Evolutionary conservation across 164 flowering plant species (phyloP), one percentile per base, ranked within the genome.

Genomic region (Tetracentron sinense): DNA sequence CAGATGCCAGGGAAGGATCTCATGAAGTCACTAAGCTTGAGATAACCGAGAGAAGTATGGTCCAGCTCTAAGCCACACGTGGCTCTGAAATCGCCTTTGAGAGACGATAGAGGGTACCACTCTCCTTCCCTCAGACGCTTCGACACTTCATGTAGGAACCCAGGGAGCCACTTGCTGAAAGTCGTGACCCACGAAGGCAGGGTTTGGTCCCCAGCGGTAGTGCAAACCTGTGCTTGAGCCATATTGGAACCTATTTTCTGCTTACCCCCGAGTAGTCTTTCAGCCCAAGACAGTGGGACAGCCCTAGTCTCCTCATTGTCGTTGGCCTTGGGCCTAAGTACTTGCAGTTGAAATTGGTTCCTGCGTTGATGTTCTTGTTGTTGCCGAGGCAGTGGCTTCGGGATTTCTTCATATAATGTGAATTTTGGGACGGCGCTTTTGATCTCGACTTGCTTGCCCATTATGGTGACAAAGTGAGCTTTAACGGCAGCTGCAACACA

Each of bases 1-100:
- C 86, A 85, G 42, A 81, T 47, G 0, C 72, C 77, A 10, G 85
- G 62, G 42, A 77, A 60, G 54, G 77, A 80, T 33, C 64, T 64
- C 65, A 85, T 61, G 63, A 85, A 85, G 25, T 85, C 82, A 60
- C 86, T 83, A 31, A 85, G 86, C 72, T 83, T 85, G 10, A 53
- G 19, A 74, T 69, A 79, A 54, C 91, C 91, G 38, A 85, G 69
- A 58, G 91, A 79, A 17, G 75, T 59, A 56, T 85, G 91, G 67
- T 85, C 83, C 33, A 85, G 76, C 50, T 85, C 85, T 26, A 79
- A 50, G 63, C 84, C 81, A 65, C 75, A 83, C 4, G 63, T 71
- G 25, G 79, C 67, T 72, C 76, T 79, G 66, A 85, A 85, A 63
- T 85, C 91, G 21, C 69, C 77, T 72, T 85, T 85, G 51, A 85